Evolutionary conservation across 2,329 filamentous ascomycete species (phyloP).

Genomic region (Xylaria sp.): DNA sequence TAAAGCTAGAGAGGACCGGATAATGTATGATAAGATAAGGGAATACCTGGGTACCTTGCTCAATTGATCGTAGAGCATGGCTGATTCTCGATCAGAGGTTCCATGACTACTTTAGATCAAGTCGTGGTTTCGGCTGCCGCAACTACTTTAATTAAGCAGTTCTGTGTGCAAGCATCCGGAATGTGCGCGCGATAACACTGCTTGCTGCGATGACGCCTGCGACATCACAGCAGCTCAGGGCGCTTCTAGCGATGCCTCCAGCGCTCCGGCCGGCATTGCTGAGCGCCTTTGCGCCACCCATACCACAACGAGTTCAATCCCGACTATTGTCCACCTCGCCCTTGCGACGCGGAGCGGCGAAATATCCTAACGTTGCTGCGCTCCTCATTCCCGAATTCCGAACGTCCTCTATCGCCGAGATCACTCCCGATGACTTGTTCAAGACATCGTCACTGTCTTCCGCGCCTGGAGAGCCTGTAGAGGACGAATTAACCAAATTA

Average conservation of each 20-base stretch:
- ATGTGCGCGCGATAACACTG: conserved; percentile 6
- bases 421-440: conserved; percentile 41
- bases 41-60: no score
- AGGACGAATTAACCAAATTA: conserved; percentile 32
- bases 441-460: conserved; percentile 38
- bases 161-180: not conserved
- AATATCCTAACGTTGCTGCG: conserved; percentile 36
- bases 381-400: conserved; percentile 38
- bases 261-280: conserved; percentile 36
- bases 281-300: conserved; percentile 18
- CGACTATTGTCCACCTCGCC: conserved; percentile 20
- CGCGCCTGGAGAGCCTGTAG: conserved; percentile 32
- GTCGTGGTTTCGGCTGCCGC: not conserved
- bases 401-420: conserved; percentile 30
- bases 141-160: not conserved
- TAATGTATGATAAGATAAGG: conserved; percentile 12
- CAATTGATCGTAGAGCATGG: no score
- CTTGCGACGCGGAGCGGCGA: conserved; percentile 5
- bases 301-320: conserved; percentile 8
- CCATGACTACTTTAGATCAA: not conserved
- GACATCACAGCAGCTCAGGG: conserved; percentile 26
- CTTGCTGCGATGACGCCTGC: conserved; percentile 26
- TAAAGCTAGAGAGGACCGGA: no score
- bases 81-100: not conserved
- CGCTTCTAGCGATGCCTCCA: conserved; percentile 38